These are phyloP conservation scores for Fusarium miscanthi DNA, from an alignment of 2,329 filamentous ascomycete species.

Conservation along the genomic window DNA sequence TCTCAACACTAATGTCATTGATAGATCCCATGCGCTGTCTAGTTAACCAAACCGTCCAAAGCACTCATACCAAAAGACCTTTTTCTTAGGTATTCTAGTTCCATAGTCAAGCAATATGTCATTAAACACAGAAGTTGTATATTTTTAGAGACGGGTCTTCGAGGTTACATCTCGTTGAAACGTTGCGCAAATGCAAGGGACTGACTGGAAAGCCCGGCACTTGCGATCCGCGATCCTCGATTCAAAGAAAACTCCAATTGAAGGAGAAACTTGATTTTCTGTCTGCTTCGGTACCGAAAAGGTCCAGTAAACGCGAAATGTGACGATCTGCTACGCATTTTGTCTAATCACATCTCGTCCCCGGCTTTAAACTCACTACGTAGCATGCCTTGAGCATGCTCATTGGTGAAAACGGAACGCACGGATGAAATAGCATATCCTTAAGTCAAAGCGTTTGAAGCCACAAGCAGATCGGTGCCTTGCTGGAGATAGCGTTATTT, in stretches of 20 bases:
- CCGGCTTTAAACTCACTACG: not conserved
- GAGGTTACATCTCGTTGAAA: not conserved
- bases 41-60: no score
- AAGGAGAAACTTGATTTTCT: not conserved
- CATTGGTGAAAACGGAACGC: not conserved
- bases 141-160: not conserved
- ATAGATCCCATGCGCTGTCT: not conserved
- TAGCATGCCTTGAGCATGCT: not conserved
- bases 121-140: not conserved
- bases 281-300: not conserved
- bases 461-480: not conserved
- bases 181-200: not conserved
- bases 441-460: not conserved
- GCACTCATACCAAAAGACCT: not conserved
- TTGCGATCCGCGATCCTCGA: not conserved
- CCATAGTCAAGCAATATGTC: no score
- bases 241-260: not conserved
- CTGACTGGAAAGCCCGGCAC: not conserved
- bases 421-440: not conserved
- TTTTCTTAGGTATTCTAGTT: not conserved
- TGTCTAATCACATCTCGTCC: not conserved
- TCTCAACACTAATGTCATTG: not conserved
- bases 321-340: not conserved
- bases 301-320: not conserved
- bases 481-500: not conserved